Conservation (phyloP, 352 stramenopile species). For the Phytophthora hibernalis region DNA sequence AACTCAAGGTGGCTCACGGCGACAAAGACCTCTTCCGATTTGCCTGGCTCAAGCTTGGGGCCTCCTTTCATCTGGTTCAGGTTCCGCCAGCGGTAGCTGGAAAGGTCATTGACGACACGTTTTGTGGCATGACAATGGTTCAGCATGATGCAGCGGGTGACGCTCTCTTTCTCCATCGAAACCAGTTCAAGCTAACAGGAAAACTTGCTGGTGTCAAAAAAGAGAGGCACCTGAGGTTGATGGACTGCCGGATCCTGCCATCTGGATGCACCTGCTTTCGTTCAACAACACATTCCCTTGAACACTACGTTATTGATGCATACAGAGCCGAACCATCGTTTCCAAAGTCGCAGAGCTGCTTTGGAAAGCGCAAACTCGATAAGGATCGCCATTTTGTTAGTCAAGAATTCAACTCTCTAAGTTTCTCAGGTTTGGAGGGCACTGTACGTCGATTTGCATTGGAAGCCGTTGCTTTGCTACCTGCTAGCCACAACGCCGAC, state of each 20-base stretch:
- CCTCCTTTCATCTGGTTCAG: slow-evolving; percentile 61
- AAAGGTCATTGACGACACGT: slow-evolving; percentile 34
- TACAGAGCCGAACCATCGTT: slow-evolving; percentile 48
- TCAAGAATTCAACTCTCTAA: slow-evolving; percentile 27
- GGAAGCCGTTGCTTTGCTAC: slow-evolving; percentile 29
- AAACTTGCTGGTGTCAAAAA: slow-evolving; percentile 24
- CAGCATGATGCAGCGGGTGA: slow-evolving; percentile 42
- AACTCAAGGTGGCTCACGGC: slow-evolving; percentile 47
- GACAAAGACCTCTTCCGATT: slow-evolving; percentile 76
- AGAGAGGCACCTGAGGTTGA: slow-evolving; percentile 26
- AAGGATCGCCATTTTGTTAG: slow-evolving; percentile 40
- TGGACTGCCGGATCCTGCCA: slow-evolving; percentile 44
- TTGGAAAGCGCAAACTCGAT: slow-evolving; percentile 42
- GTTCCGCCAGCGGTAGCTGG: slow-evolving; percentile 47
- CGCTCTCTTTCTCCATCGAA: slow-evolving; percentile 62
- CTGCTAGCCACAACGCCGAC: slow-evolving; percentile 25
- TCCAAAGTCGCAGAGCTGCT: slow-evolving; percentile 59
- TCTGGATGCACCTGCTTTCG: slow-evolving; percentile 72
- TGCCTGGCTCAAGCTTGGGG: slow-evolving; percentile 55
- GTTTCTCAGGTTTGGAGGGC: slow-evolving; percentile 39
- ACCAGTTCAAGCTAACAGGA: slow-evolving; percentile 48
- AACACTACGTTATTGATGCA: slow-evolving; percentile 60
- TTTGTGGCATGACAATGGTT: slow-evolving; percentile 63
- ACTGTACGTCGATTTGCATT: slow-evolving; percentile 33
- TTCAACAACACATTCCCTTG: slow-evolving; percentile 49